Evolutionary conservation across 2,329 filamentous ascomycete species (phyloP).

Genomic region (Alternaria brassicicola): DNA sequence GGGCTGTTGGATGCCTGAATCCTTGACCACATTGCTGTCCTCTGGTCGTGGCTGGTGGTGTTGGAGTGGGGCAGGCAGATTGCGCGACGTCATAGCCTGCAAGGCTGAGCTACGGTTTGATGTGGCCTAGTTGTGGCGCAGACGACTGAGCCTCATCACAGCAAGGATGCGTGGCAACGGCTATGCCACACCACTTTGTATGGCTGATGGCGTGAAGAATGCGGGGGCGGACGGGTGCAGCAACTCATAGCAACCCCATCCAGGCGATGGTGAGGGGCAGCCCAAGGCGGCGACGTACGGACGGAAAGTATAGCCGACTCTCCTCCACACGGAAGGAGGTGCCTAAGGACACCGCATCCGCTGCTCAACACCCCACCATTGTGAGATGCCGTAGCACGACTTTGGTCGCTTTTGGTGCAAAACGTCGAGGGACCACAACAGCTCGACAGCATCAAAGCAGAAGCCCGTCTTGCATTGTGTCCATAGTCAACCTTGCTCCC

Average conservation of each 20-base stretch:
- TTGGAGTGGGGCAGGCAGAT: not conserved
- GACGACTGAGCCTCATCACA: not conserved
- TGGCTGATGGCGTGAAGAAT: not conserved
- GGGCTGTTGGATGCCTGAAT: conserved; percentile 21
- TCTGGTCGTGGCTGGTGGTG: conserved; percentile 1
- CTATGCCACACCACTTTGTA: not conserved
- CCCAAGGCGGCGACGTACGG: not conserved
- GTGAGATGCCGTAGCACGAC: conserved; percentile 23
- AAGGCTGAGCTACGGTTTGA: conserved; percentile 4
- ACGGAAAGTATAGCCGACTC: conserved; percentile 22
- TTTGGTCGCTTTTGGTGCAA: conserved; percentile 23
- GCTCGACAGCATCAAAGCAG: conserved; percentile 13
- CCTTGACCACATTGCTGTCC: not conserved
- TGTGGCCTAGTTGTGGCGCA: conserved; percentile 12
- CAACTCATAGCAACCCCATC: not conserved
- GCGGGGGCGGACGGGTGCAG: not conserved
- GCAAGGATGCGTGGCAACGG: not conserved
- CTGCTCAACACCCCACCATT: conserved; percentile 20
- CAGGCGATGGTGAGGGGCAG: not conserved
- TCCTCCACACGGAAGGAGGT: conserved; percentile 21
- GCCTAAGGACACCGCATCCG: conserved; percentile 22
- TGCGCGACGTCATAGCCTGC: conserved; percentile 10
- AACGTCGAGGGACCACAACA: conserved; percentile 25
- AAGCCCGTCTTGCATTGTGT: not conserved
- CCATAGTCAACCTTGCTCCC: not conserved